phyloP scores from a whole-genome alignment of 2,329 filamentous ascomycete genomes.

The Botryosphaeria dothidea region DNA sequence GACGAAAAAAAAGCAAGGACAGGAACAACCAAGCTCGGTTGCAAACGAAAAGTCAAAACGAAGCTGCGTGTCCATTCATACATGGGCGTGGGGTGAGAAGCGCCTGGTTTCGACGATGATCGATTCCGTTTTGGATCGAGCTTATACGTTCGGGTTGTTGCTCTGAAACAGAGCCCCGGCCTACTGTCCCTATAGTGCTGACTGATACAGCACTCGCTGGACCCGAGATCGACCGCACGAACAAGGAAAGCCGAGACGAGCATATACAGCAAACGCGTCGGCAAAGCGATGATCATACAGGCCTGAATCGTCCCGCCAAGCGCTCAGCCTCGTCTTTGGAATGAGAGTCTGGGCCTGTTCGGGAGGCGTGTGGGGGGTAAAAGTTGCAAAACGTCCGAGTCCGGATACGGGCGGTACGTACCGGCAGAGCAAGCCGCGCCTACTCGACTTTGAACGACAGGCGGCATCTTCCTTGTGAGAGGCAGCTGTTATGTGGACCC shows the following conservation, averaged over 20 bases:
- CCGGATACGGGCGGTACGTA: background rate
- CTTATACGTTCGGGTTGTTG: background rate
- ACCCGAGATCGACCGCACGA: too few species aligned
- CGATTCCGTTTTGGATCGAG: too few species aligned
- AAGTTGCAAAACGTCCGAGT: background rate
- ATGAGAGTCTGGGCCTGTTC: background rate
- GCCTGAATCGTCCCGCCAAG: too few species aligned
- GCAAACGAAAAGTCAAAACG: background rate
- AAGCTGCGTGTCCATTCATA: background rate
- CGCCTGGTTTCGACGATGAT: background rate
- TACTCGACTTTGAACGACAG: background rate
- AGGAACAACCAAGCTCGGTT: background rate
- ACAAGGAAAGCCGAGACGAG: too few species aligned
- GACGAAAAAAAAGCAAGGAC: background rate
- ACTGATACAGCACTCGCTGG: too few species aligned
- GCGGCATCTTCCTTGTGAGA: background rate
- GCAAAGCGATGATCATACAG: too few species aligned
- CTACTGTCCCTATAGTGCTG: too few species aligned
- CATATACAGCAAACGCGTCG: too few species aligned
- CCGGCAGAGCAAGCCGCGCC: background rate
- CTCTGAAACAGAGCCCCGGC: background rate
- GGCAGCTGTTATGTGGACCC: background rate
- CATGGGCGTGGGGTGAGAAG: background rate
- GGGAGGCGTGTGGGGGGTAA: background rate
- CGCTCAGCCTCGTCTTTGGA: background rate